Evolutionary conservation across 2,329 filamentous ascomycete species (phyloP), one percentile per base, ranked within the genome.

Genomic region (Endocalyx cinctus): DNA sequence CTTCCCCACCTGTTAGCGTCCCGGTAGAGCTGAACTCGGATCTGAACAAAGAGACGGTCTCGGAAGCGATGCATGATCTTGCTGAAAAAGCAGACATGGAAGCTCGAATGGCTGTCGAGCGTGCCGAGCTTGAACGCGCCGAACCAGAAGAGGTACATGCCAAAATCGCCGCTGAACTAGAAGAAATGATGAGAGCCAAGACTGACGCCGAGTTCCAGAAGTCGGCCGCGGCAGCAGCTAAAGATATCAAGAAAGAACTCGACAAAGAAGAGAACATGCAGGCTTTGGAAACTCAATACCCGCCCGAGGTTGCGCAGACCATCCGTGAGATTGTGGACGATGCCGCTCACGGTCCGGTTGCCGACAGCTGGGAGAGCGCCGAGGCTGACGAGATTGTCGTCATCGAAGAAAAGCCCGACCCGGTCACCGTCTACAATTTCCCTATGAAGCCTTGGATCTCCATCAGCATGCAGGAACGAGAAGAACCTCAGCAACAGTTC

Each of bases 401-500:
- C 29, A 74, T 77, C 20, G 84, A 87, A 57, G 79, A 83, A 46
- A 79, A 80, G 38, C 62, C 76, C 4, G 66, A 71, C 28, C 72
- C 79, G 17, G 79, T 95, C 45, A 82, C 77, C 55, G 89, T 97
- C 29, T 92, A 86, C 67, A 94, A 94, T 60, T 95, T 98, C 59
- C 92, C 92, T 12, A 87, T 98, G 82, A 87, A 84, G 60, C 92
- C 92, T 4, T 98, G 94, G 72, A 89, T 94, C 45, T 84, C 89
- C 14, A 92, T 98, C 54, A 80, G 77, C 10, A 76, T 97, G 49
- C 69, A 78, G 56, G 66, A 75, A 44, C 61, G 70, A 40, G 62
- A 73, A 11, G 69, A 78, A 38, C 59, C 70, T 17, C 73, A 76
- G 12, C 72, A 82, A 4, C 63, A 71, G 31, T 82, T 97, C 58